Evolutionary conservation across 2,329 filamentous ascomycete genomes (phyloP).

Genomic region (Fusarium sp.): DNA sequence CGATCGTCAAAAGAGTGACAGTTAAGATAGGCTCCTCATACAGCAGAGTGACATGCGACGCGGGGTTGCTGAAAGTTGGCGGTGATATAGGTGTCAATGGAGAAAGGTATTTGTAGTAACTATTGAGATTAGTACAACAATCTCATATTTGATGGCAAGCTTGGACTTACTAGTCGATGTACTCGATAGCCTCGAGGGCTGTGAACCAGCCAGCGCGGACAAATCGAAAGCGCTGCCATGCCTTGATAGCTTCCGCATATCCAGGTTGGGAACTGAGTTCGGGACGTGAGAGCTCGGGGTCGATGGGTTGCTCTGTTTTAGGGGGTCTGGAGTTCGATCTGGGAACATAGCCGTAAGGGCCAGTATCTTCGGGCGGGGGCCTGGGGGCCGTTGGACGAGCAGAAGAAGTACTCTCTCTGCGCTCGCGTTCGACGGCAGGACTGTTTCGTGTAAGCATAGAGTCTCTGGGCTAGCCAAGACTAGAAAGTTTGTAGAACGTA

Average conservation of each 20-base stretch:
- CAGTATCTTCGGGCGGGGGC: slow-evolving; percentile 30
- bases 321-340: slow-evolving; percentile 25
- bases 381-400: slow-evolving; percentile 30
- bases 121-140: slow-evolving; percentile 49
- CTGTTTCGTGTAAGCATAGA: slow-evolving; percentile 30
- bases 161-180: slow-evolving; percentile 82
- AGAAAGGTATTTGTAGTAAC: slow-evolving; percentile 91
- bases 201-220: slow-evolving; percentile 98
- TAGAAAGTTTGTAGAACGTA: slow-evolving; percentile 47
- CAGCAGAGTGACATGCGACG: slow-evolving; percentile 81
- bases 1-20: slow-evolving; percentile 89
- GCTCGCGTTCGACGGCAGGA: slow-evolving; percentile 41
- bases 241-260: slow-evolving; percentile 77
- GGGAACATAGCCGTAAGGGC: slow-evolving; percentile 36
- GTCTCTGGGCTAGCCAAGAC: not conserved
- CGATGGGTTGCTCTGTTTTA: slow-evolving; percentile 55
- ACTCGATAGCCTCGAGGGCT: slow-evolving; percentile 89
- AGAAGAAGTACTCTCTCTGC: slow-evolving; percentile 37
- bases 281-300: slow-evolving; percentile 59
- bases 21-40: slow-evolving; percentile 93
- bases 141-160: not conserved
- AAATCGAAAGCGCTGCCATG: slow-evolving; percentile 94
- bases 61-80: slow-evolving; percentile 86
- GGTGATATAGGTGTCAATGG: slow-evolving; percentile 94
- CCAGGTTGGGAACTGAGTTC: slow-evolving; percentile 62